These are phyloP conservation scores for Aspergillus ruber DNA, from an alignment of 2,329 filamentous ascomycete genomes.

Conservation along the genomic window DNA sequence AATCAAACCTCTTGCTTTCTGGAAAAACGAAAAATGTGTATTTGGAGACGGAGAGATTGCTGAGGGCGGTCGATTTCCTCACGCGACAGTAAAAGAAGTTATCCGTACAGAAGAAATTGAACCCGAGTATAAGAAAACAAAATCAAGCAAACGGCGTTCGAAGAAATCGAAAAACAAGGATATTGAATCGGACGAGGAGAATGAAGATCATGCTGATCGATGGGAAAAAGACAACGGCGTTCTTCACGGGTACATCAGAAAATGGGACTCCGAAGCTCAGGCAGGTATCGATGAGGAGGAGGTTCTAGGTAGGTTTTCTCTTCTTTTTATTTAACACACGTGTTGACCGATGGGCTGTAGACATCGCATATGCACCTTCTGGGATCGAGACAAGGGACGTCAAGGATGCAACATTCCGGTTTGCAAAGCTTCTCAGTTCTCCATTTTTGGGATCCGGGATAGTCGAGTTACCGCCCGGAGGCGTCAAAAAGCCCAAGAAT, in stretches of 20 bases:
- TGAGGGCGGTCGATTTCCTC: constrained; percentile 52
- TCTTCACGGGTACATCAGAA: constrained; percentile 38
- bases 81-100: constrained; percentile 69
- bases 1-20: constrained; percentile 72
- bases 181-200: constrained; percentile 31
- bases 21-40: constrained; percentile 75
- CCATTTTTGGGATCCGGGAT: constrained; percentile 86
- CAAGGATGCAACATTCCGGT: constrained; percentile 67
- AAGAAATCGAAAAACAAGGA: constrained; percentile 32
- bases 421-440: constrained; percentile 77
- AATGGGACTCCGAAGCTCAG: constrained; percentile 38
- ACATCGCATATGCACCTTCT: constrained; percentile 54
- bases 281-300: constrained; percentile 34
- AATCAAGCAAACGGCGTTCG: constrained; percentile 30
- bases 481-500: constrained; percentile 85
- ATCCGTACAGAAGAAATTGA: constrained; percentile 63
- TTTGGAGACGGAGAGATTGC: constrained; percentile 58
- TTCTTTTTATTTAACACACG: constrained; percentile 6
- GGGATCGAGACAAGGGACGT: constrained; percentile 55
- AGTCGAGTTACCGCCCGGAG: constrained; percentile 76
- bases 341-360: constrained; percentile 27
- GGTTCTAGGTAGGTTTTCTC: constrained; percentile 29
- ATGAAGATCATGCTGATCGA: constrained; percentile 33
- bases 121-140: constrained; percentile 34
- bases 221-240: constrained; percentile 42